Evolutionary conservation across 176 grass and related monocot species (phyloP), one percentile per base, ranked within the genome.

Genomic region (barley (Hordeum vulgare)): DNA sequence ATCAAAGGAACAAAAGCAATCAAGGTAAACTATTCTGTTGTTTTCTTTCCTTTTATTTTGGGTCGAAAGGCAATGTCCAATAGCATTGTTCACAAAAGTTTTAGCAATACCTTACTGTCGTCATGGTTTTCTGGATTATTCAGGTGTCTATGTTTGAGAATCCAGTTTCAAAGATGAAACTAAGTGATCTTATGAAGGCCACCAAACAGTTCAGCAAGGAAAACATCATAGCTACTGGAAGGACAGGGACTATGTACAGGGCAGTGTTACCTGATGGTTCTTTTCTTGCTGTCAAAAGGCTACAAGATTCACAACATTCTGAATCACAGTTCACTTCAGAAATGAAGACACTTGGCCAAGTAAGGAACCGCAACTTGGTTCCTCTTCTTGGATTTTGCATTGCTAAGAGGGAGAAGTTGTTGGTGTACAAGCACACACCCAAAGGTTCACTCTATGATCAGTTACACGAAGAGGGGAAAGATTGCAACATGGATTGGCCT

Each of bases 61-160:
- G 33, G 13, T 28, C 3, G 9, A 40, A 61, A 41, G 23, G 2
- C 17, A 82, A 31, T 75, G 65, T 67, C 1, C 11, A 66, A 61
- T 71, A 56, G 24, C 8, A 13, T 89, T 56, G 1, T 72, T 11
- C 10, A n/a, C 1, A n/a, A 34, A 89, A 75, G 17, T 24, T 20
- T 53, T 27, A 80, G 11, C 3, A 5, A 10, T 23, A 39, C 44
- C 11, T 77, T 84, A 20, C 40, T 40, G 0, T 33, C 78, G 14
- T 58, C 41, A 57, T 85, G n/a, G 29, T 42, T 59, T 44, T 85
- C 40, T 85, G 11, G 25, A 69, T 85, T 78, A 25, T 66, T 42
- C 85, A 97, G 95, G 95, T 97, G 47, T 94, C 95, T 20, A 91
- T 97, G 88, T 97, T 97, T 40, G 90, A 89, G 77, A 97, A 97